Conservation (phyloP, 371 early-diverging fungal genomes). For the Rhizopus delemar region DNA sequence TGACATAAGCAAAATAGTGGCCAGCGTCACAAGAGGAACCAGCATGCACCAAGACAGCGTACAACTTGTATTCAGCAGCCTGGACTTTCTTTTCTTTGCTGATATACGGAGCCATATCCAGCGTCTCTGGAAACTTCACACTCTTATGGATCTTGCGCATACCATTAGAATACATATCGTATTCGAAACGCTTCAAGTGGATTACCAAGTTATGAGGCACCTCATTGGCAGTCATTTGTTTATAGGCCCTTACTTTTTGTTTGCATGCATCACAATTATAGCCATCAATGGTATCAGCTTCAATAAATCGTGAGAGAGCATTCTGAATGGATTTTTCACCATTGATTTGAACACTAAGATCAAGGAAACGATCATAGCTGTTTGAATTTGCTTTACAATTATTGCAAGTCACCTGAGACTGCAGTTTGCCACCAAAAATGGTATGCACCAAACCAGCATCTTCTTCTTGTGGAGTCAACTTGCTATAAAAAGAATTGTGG, state of each 20-base stretch:
- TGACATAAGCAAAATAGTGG: conserved; percentile 75
- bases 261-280: conserved; percentile 59
- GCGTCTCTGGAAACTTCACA: conserved; percentile 47
- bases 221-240: conserved; percentile 73
- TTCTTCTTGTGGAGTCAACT: conserved; percentile 68
- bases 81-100: conserved; percentile 33
- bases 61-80: conserved; percentile 56
- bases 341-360: conserved; percentile 78
- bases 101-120: conserved; percentile 59
- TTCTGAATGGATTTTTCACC: conserved; percentile 60
- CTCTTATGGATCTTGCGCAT: conserved; percentile 65
- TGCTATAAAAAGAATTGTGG: conserved; percentile 32
- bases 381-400: conserved; percentile 75
- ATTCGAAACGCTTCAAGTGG: conserved; percentile 66
- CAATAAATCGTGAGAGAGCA: conserved; percentile 71
- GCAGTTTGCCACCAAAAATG: conserved; percentile 84
- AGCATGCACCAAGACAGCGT: conserved; percentile 78
- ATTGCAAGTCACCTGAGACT: conserved; percentile 75
- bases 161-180: conserved; percentile 45
- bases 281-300: conserved; percentile 37
- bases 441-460: conserved; percentile 76
- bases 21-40: conserved; percentile 76
- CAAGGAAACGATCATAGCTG: conserved; percentile 76
- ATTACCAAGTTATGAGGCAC: conserved; percentile 57
- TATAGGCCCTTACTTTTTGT: conserved; percentile 68